phyloP scores from a whole-genome alignment of 2,329 filamentous ascomycete species.

The Pestalotiopsis sp. region DNA sequence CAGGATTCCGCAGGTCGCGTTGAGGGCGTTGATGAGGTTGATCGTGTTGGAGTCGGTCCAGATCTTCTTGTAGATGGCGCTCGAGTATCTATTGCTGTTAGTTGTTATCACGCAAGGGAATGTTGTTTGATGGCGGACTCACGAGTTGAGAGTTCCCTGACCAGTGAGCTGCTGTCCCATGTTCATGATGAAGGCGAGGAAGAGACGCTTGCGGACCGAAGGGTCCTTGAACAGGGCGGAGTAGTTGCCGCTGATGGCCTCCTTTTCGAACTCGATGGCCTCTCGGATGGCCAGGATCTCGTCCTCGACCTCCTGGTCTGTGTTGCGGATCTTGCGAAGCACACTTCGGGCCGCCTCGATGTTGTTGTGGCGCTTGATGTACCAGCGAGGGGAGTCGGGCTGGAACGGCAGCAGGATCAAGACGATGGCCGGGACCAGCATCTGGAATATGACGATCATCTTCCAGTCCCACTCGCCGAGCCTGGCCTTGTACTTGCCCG shows the following conservation, averaged over 20 bases:
- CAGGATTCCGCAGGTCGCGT: constrained; percentile 71
- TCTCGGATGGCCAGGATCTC: constrained; percentile 67
- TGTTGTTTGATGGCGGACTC: not conserved
- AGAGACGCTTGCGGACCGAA: constrained; percentile 67
- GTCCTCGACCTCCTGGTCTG: constrained; percentile 66
- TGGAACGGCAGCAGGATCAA: constrained; percentile 64
- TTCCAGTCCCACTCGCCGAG: constrained; percentile 75
- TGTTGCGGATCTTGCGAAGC: constrained; percentile 62
- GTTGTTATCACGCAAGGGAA: not conserved
- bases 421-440: constrained; percentile 67
- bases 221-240: constrained; percentile 69
- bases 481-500: constrained; percentile 51
- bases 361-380: constrained; percentile 61
- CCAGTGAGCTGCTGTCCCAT: constrained; percentile 73
- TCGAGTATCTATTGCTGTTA: constrained; percentile 58
- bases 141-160: constrained; percentile 67
- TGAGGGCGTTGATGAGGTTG: constrained; percentile 73
- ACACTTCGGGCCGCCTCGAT: constrained; percentile 61
- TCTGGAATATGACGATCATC: constrained; percentile 73
- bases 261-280: constrained; percentile 72
- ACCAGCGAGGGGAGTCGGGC: constrained; percentile 70
- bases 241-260: constrained; percentile 65
- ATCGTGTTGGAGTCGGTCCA: constrained; percentile 62
- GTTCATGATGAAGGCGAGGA: constrained; percentile 67
- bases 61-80: constrained; percentile 73